Base-by-base conservation (phyloP, 305 asterid species). In the Plantago coronopus region DNA sequence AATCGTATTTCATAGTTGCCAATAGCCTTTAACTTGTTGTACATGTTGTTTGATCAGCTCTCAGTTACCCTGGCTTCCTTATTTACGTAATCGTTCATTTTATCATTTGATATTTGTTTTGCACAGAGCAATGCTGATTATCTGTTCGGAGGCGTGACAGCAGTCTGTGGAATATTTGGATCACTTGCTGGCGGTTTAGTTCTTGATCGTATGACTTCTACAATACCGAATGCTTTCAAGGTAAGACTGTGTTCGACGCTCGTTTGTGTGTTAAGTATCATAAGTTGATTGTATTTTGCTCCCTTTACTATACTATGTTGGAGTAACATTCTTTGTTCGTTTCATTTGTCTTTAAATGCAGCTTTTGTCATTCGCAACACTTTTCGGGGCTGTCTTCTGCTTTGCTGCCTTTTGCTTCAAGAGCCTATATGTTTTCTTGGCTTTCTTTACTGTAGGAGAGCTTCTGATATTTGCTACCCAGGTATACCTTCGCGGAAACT, bases 401-500 rank as follows among this genome's bases (percentile, higher is more conserved):
- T 88, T 91, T 77, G 79, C 83, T 51, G 91, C 96, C 59, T 91
- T 88, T 68, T 91, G 96, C 78, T 80, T 85, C 22, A 81, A 82
- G 76, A 83, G 81, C 84, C 73, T 88, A 29, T 82, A 81, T 62
- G 86, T 60, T 34, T 88, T 76, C 76, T 69, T 91, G 56, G 83
- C 75, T 44, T 72, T 88, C 48, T 85, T 91, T 29, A 79, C 95
- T 10, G 67, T 91, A 12, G 96, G 96, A 57, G 95, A 91, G 75
- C 69, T 91, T 74, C 83, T 91, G 18, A 83, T 86, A 48, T 91
- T 91, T 76, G 95, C 96, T 61, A 85, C 96, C 44, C 99, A 93
- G 97, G 98, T 88, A 67, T 7, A 17, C 19, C 53, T 77, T 29
- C 61, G 45, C 17, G 1, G 20, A 40, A 29, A 51, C 44, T 19